Base-by-base conservation (phyloP, 441 rosid species). In the Arabidopsis hybrid region DNA sequence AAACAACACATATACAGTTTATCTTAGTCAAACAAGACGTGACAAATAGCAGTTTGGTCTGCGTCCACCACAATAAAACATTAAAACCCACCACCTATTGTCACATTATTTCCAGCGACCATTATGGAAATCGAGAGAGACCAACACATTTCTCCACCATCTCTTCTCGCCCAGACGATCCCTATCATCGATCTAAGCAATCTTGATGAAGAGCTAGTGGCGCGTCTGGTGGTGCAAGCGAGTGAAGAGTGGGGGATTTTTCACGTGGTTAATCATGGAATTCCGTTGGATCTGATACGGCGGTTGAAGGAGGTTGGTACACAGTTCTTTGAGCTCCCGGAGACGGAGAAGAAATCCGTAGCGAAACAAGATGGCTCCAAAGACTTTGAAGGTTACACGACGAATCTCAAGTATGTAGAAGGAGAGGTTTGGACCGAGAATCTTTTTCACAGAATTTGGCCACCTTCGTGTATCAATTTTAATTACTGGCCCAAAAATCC, bases 361-460 rank as follows among this genome's bases (percentile, higher is more conserved):
- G 87, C 87, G 0, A 86, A 72, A 56, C 72, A 68, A 5, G 67
- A 71, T 2, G 88, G 71, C 7, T 60, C 85, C 0, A 46, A 62
- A 4, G 52, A 66, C 5, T 9, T 75, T 1, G 89, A 90, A 78
- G 95, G 97, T 0, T 90, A 92, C 51, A 91, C 89, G 4, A 84
- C 64, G 12, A 72, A 60, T 18, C 73, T 85, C 38, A 85, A 73
- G 52, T 82, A 81, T 38, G 43, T 73, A n/a, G 29, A 86, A 2
- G 90, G 73, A 2, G 89, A 77, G 62, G 60, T 75, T 7, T 92
- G 96, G 97, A 84, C 75, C 1, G 96, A 90, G 72, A 87, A 90
- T 59, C 85, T 90, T 34, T 88, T 90, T 53, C 94, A 92, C 69
- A 85, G 14, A 75, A 79, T 92, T 11, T 90, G 89, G 94, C 96